These are phyloP conservation scores for Xylona heveae DNA, from an alignment of 495 filamentous ascomycete species.

Conservation along the genomic window DNA sequence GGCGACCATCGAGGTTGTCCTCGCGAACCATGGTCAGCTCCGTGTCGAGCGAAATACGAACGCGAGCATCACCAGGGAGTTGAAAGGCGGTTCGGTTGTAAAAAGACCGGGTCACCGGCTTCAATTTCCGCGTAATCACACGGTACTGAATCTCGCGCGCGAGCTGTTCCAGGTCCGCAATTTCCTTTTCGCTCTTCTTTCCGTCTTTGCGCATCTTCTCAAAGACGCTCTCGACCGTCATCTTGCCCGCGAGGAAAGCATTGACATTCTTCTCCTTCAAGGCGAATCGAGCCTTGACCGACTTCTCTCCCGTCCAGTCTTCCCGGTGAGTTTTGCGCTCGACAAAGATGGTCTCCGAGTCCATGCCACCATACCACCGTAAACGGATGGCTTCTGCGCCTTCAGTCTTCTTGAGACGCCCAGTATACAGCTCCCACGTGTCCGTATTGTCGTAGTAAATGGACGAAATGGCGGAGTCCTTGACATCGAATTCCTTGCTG, in stretches of 20 bases:
- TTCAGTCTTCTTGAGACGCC: conserved; percentile 90
- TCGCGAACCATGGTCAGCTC: conserved; percentile 88
- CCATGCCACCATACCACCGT: conserved; percentile 95
- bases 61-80: conserved; percentile 83
- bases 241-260: conserved; percentile 57
- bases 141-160: conserved; percentile 89
- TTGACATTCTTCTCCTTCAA: conserved; percentile 97
- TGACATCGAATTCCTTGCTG: conserved; percentile 80
- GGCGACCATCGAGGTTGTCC: conserved; percentile 73
- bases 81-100: conserved; percentile 98
- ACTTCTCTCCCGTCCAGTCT: conserved; percentile 98
- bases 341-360: conserved; percentile 83
- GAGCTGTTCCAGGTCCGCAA: conserved; percentile 72
- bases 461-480: conserved; percentile 87
- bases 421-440: conserved; percentile 82
- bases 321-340: conserved; percentile 97
- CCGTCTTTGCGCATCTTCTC: conserved; percentile 88
- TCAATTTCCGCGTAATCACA: conserved; percentile 58
- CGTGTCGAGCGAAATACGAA: conserved; percentile 92
- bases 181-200: conserved; percentile 78
- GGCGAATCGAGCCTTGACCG: conserved; percentile 87
- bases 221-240: conserved; percentile 66
- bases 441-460: conserved; percentile 95
- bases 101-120: conserved; percentile 78
- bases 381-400: conserved; percentile 92